A percentile compares a stretch with the other conserved stretches of the same genome.
phyloP scores from a whole-genome alignment of 495 filamentous ascomycete genomes.

The Parathielavia appendiculata region DNA sequence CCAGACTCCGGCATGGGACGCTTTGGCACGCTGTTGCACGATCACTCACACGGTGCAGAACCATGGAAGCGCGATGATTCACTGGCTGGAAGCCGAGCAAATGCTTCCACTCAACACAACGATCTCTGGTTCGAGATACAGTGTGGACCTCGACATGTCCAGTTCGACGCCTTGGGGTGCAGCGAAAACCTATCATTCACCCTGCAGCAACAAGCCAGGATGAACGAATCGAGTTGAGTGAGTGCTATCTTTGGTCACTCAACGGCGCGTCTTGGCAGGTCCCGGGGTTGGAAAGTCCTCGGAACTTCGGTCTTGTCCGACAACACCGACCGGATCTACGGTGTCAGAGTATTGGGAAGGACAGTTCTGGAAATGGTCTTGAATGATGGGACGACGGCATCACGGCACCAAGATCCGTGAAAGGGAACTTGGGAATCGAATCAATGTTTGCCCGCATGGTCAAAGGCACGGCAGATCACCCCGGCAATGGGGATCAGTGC shows the following conservation, averaged over 20 bases:
- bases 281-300: not conserved
- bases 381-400: not conserved
- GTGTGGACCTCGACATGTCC: conserved; percentile 9
- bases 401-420: not conserved
- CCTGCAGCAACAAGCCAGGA: not conserved
- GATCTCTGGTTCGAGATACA: not conserved
- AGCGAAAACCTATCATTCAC: not conserved
- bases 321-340: not conserved
- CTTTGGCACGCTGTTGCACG: not conserved
- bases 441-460: not conserved
- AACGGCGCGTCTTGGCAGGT: not conserved
- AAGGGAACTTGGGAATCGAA: not conserved
- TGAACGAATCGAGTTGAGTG: not conserved
- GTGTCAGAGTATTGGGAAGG: not conserved
- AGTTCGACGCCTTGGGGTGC: not conserved
- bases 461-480: not conserved
- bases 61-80: not conserved
- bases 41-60: not conserved
- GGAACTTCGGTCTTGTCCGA: not conserved
- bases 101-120: not conserved
- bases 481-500: not conserved
- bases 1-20: not conserved
- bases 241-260: conserved; percentile 1
- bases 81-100: not conserved
- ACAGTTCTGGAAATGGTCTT: not conserved